A percentile compares a stretch with the other conserved stretches of the same genome.
Evolutionary conservation across 2,329 filamentous ascomycete species (phyloP).

Genomic region (Fonsecaea monophora): DNA sequence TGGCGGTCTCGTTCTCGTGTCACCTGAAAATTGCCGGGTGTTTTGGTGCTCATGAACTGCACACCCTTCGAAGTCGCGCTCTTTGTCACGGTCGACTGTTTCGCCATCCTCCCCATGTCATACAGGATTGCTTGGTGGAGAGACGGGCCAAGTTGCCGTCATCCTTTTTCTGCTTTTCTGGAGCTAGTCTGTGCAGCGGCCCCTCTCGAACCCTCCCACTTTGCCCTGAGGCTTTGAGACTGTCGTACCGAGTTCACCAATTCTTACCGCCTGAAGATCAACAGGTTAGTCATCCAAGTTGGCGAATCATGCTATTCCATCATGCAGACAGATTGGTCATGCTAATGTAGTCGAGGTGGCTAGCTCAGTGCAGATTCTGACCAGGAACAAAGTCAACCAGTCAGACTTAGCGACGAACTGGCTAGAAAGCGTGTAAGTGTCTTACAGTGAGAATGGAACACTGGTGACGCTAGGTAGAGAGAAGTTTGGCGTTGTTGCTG

Average conservation of each 20-base stretch:
- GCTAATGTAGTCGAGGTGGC: not conserved
- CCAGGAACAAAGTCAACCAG: not conserved
- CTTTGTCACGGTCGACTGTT: not conserved
- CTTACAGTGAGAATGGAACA: not conserved
- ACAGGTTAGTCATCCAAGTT: not conserved
- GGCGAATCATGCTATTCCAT: not conserved
- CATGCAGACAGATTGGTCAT: not conserved
- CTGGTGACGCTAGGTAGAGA: not conserved
- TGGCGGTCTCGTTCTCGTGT: slow-evolving; percentile 11
- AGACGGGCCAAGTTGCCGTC: not conserved
- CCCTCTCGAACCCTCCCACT: not conserved
- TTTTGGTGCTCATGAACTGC: slow-evolving; percentile 15
- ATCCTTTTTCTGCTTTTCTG: not conserved
- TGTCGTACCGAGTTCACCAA: not conserved
- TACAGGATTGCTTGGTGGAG: not conserved
- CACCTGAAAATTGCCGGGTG: slow-evolving; percentile 8
- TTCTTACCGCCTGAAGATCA: not conserved
- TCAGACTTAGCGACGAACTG: not conserved
- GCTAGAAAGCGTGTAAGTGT: not conserved
- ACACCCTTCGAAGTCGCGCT: slow-evolving; percentile 3
- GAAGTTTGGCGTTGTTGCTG: not conserved
- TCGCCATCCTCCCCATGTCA: not conserved
- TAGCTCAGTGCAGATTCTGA: not conserved
- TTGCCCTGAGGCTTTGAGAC: not conserved
- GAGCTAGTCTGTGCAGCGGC: not conserved